phyloP scores from a whole-genome alignment of 2,329 filamentous ascomycete species.

The Coniosporium tulheliwenetii region DNA sequence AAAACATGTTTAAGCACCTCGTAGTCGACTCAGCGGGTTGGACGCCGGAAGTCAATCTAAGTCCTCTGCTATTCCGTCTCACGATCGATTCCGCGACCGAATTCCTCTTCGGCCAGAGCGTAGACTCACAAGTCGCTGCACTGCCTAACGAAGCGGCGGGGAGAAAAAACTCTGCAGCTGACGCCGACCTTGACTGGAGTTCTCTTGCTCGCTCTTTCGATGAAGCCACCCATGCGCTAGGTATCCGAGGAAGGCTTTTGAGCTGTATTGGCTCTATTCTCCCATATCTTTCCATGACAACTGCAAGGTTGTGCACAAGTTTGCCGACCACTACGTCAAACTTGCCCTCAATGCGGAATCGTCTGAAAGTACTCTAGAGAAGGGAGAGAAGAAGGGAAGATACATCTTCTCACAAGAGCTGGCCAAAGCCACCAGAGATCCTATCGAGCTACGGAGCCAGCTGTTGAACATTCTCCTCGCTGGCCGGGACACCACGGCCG shows the following conservation, averaged over 20 bases:
- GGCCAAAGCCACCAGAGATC: slow-evolving; percentile 28
- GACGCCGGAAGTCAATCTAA: slow-evolving; percentile 15
- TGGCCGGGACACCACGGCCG: slow-evolving; percentile 42
- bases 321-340: slow-evolving; percentile 29
- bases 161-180: slow-evolving; percentile 4
- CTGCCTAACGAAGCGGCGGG: slow-evolving; percentile 5
- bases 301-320: slow-evolving; percentile 24
- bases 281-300: slow-evolving; percentile 21
- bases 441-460: slow-evolving; percentile 25
- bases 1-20: slow-evolving; percentile 16
- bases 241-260: slow-evolving; percentile 18
- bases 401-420: slow-evolving; percentile 32
- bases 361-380: slow-evolving; percentile 11
- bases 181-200: slow-evolving; percentile 15
- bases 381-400: slow-evolving; percentile 16
- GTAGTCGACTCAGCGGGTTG: slow-evolving; percentile 11
- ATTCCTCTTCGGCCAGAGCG: slow-evolving; percentile 30
- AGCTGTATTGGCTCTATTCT: slow-evolving; percentile 20
- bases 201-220: slow-evolving; percentile 28
- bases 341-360: slow-evolving; percentile 20
- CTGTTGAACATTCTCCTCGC: slow-evolving; percentile 29
- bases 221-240: slow-evolving; percentile 21
- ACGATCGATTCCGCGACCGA: slow-evolving; percentile 35
- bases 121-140: slow-evolving; percentile 19
- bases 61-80: slow-evolving; percentile 29